phyloP scores from a whole-genome alignment of 768 basidiomycete species.

The Coprinopsis strossmayeri region DNA sequence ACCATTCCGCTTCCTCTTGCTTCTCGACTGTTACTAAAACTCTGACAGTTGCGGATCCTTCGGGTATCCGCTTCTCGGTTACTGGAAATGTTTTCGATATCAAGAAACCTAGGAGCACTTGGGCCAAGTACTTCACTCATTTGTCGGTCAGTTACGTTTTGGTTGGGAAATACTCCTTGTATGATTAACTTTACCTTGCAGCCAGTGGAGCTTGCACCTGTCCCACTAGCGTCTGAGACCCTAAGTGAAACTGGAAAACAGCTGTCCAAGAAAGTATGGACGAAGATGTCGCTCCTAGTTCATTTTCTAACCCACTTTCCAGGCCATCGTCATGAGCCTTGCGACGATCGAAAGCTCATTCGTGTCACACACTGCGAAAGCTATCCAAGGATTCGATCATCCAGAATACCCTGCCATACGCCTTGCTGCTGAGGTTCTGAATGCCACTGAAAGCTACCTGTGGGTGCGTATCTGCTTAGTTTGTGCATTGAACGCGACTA shows the following conservation, averaged over 20 bases:
- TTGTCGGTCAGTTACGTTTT: conserved; percentile 10
- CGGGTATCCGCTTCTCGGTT: conserved; percentile 82
- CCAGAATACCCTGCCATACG: conserved; percentile 80
- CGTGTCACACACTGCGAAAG: conserved; percentile 69
- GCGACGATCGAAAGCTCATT: conserved; percentile 94
- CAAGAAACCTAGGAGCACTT: conserved; percentile 63
- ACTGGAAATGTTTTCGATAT: conserved; percentile 78
- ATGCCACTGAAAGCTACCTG: conserved; percentile 90
- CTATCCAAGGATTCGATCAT: conserved; percentile 74
- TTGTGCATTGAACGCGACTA: conserved; percentile 6
- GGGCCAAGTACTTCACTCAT: conserved; percentile 63
- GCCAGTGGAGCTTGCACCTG: conserved; percentile 52
- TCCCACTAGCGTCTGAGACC: conserved; percentile 60
- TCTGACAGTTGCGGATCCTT: conserved; percentile 68
- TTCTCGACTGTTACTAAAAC: not conserved
- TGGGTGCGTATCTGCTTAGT: conserved; percentile 51
- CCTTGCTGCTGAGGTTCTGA: conserved; percentile 81
- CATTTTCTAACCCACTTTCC: not conserved
- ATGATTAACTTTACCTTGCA: conserved; percentile 17
- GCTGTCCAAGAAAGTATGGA: conserved; percentile 60
- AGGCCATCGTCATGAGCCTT: conserved; percentile 84
- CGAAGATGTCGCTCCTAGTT: not conserved
- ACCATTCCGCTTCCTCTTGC: conserved; percentile 21
- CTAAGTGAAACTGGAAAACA: conserved; percentile 71
- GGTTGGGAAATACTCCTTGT: not conserved